Percentiles rank a stretch among this genome's conserved stretches.
Evolutionary conservation across 768 basidiomycete species (phyloP).

Genomic region (Termitomyces sp.): DNA sequence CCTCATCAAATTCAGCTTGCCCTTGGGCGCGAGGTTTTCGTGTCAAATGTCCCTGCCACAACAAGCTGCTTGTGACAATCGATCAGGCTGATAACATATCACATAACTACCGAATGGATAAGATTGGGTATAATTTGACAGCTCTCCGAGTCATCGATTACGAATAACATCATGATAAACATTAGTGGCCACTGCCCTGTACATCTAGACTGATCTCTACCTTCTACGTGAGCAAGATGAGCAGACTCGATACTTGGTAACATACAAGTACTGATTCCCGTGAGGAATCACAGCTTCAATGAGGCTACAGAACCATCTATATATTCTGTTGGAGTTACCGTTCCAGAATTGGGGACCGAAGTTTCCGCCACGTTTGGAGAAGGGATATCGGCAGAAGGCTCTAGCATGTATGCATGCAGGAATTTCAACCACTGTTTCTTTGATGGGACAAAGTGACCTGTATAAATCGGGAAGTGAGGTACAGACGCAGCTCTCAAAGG

Average conservation of each 20-base stretch:
- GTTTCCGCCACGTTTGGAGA: slow-evolving; percentile 34
- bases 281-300: slow-evolving; percentile 20
- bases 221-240: background rate
- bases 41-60: too few relatives aligned
- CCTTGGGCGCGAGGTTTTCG: background rate
- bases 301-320: slow-evolving; percentile 15
- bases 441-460: slow-evolving; percentile 83
- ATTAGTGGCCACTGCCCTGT: background rate
- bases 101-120: background rate
- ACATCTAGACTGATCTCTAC: background rate
- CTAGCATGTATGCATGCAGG: slow-evolving; percentile 59
- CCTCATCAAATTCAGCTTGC: background rate
- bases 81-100: background rate
- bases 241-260: background rate
- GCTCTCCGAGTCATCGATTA: background rate
- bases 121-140: background rate
- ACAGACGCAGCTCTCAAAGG: background rate
- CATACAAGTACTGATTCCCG: too few relatives aligned
- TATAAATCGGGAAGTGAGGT: background rate
- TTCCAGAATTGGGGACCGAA: slow-evolving; percentile 43
- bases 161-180: background rate
- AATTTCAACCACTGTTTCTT: slow-evolving; percentile 76
- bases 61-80: background rate
- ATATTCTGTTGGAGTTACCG: slow-evolving; percentile 38
- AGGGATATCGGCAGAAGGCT: slow-evolving; percentile 44